These are phyloP conservation scores for Diaporthe sp. DNA, from an alignment of 2,329 filamentous ascomycete genomes.

Conservation along the genomic window DNA sequence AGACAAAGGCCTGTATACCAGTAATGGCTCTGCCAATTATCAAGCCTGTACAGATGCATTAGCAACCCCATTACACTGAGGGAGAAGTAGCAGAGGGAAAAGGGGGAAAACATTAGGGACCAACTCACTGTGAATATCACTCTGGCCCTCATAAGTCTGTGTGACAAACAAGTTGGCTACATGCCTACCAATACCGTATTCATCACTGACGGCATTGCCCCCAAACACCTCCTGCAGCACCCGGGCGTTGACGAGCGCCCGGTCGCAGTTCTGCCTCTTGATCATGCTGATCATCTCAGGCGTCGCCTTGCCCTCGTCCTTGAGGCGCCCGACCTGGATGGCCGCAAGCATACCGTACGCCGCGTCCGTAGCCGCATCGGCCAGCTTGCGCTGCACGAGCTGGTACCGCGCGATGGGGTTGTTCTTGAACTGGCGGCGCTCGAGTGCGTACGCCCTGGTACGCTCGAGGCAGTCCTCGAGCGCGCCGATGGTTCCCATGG, in stretches of 20 bases:
- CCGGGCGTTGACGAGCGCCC: conserved; percentile 82
- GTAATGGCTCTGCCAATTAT: conserved; percentile 75
- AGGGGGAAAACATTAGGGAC: conserved; percentile 17
- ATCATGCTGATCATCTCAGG: conserved; percentile 98
- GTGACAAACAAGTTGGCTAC: conserved; percentile 97
- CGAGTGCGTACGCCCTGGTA: conserved; percentile 86
- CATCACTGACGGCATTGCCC: conserved; percentile 97
- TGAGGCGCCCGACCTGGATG: conserved; percentile 90
- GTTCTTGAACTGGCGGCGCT: conserved; percentile 94
- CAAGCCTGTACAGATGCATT: conserved; percentile 60
- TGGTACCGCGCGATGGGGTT: conserved; percentile 97
- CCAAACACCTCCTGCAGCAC: conserved; percentile 94
- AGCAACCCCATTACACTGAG: conserved; percentile 37
- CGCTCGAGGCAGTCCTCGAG: conserved; percentile 90
- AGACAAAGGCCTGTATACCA: conserved; percentile 83
- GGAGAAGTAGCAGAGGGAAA: conserved; percentile 1
- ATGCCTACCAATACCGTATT: conserved; percentile 94
- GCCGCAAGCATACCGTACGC: conserved; percentile 91
- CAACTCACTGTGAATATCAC: conserved; percentile 91
- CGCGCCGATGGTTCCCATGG: conserved; percentile 92
- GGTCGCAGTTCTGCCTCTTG: conserved; percentile 97
- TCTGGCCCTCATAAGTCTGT: conserved; percentile 98
- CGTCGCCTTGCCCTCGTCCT: conserved; percentile 87
- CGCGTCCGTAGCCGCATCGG: conserved; percentile 90
- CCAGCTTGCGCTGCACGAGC: conserved; percentile 96